Base-by-base conservation (phyloP, 306 rosid species). In the Glycine latifolia region DNA sequence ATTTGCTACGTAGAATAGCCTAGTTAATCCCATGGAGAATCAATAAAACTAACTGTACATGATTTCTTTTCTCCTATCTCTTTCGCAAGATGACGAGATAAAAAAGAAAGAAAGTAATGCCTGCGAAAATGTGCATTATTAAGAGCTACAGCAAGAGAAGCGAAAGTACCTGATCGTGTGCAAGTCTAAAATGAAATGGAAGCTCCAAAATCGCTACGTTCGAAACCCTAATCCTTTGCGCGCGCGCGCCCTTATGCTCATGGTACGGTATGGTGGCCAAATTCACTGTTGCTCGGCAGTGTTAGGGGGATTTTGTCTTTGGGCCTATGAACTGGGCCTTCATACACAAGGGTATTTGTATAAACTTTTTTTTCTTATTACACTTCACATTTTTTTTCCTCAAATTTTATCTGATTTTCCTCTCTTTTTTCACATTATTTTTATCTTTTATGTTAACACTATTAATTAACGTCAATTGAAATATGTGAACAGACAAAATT, bases 151-250 rank as follows among this genome's bases (percentile, higher is more conserved):
- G 50, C 10, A 12, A 55, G 81, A 55, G 31, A 61, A 67, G 52
- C 3, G 58, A 52, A 35, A 72, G 85, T 87, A 87, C 89, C 87
- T 77, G 62, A 67, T 0, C 3, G 74, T 6, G 68, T 6, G 39
- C 3, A n/a, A 58, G 74, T 10, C 15, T 16, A 39, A 73, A 74
- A 15, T 35, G 73, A 31, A 60, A 79, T 5, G 0, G 67, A 72
- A 56, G 73, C 77, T 74, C 53, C 3, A 4, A 41, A 71, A 43
- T 33, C 43, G 76, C 13, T 48, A 5, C 10, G 46, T 73, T 73
- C 3, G 0, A 59, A 84, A 80, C 82, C 87, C 82, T 76, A 80
- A 71, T 48, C 3, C 12, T 7, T 0, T 62, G 37, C 4, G n/a
- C 6, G 68, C 65, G 56, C 54, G 72, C 4, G 10, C 33, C 49